Evolutionary conservation across 768 basidiomycete genomes (phyloP), one percentile per base, ranked within the genome.

Genomic region (Mycena belliarum): DNA sequence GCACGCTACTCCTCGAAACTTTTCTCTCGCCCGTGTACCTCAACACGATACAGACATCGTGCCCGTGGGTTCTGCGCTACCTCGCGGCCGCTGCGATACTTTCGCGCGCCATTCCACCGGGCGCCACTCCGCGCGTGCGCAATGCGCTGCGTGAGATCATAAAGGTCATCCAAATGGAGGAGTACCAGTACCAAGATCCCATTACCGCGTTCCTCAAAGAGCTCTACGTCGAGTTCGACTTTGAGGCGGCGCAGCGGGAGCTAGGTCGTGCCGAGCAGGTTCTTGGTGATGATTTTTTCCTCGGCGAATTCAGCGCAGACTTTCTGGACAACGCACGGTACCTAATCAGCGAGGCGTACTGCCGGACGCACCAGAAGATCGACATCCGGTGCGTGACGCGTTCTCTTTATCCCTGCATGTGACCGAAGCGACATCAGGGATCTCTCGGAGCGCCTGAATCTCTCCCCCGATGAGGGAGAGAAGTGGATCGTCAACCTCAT

Each of bases 401-500:
- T 38, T 23, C 15, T 5, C 20, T 20, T 4, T 9, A 15, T 4
- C 2, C 29, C 12, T 6, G 18, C 16, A 3, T 4, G 26, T 25
- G 6, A 24, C 37, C 21, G 6, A 44, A 14, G 8, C 43, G 0
- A 20, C 11, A 18, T 24, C 60, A 95, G 94, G 57, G 93, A 97
- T 68, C 83, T 98, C 14, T 97, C 95, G 10, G 89, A 93, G 67
- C 87, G 96, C 10, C 81, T 98, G 15, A 98, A 98, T 72, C 82
- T 98, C 46, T 88, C 91, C n/a, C 84, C 81, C 40, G 94, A 94
- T 63, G 97, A 98, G 69, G 97, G 96, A 49, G 97, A 99, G 71
- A 96, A 96, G 68, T 99, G 96, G 96, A 96, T 98, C 60, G 97
- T 98, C 67, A 98, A 98, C 78, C 89, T 98, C 60, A 97, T 98